Percentiles rank a stretch among this genome's conserved stretches.
phyloP scores from a whole-genome alignment of 2,329 filamentous ascomycete species.

The Fusarium solani-melongenae region DNA sequence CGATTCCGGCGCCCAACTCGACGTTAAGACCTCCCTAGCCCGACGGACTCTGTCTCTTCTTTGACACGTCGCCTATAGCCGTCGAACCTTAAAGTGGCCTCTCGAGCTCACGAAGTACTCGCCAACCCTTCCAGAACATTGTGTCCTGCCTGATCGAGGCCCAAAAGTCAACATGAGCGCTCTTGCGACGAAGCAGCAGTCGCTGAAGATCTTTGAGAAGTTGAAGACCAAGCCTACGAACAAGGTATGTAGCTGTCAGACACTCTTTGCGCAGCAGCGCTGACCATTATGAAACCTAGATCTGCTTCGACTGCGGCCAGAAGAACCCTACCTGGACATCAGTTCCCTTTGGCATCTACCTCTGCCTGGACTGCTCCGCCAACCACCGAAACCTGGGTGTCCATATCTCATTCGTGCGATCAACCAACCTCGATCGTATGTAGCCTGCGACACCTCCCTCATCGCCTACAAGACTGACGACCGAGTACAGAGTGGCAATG shows the following conservation, averaged over 20 bases:
- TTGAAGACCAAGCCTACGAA: slow-evolving; percentile 94
- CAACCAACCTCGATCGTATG: slow-evolving; percentile 97
- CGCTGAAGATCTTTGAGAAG: slow-evolving; percentile 97
- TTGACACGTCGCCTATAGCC: slow-evolving; percentile 32
- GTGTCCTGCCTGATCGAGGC: slow-evolving; percentile 18
- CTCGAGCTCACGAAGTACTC: not conserved
- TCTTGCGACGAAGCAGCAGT: slow-evolving; percentile 90
- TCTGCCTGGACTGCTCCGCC: slow-evolving; percentile 97
- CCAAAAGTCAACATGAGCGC: slow-evolving; percentile 65
- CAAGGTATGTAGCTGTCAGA: slow-evolving; percentile 70
- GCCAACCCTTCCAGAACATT: slow-evolving; percentile 7
- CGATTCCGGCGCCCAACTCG: slow-evolving; percentile 36
- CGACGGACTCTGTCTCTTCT: slow-evolving; percentile 30
- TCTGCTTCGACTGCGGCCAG: slow-evolving; percentile 97
- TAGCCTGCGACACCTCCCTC: slow-evolving; percentile 18
- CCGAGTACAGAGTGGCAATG: slow-evolving; percentile 86
- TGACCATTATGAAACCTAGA: slow-evolving; percentile 60
- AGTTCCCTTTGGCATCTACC: slow-evolving; percentile 95
- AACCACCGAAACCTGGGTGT: slow-evolving; percentile 98
- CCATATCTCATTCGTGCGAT: slow-evolving; percentile 98
- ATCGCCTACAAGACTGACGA: slow-evolving; percentile 27
- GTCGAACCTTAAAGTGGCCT: slow-evolving; percentile 3
- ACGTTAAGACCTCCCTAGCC: slow-evolving; percentile 16
- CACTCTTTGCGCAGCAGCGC: not conserved
- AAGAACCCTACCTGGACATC: slow-evolving; percentile 99